A percentile compares a stretch with the other conserved stretches of the same genome.
Evolutionary conservation across 1,284 basidiomycete genomes (phyloP).

Genomic region (Cutaneotrichosporon cavernicola): DNA sequence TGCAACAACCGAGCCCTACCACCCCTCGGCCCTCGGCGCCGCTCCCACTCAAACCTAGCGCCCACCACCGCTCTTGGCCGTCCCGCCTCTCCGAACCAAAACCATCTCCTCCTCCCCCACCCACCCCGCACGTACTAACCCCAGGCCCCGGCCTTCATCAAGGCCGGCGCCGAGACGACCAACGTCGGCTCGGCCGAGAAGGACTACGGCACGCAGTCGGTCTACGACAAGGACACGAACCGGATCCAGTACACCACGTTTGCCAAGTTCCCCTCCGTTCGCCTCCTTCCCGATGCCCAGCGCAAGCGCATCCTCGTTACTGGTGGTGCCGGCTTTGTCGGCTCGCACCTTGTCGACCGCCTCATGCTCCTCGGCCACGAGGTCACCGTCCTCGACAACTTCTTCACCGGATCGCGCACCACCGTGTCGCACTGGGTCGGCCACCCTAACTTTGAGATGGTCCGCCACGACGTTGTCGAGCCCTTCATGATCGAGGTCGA

Average conservation of each 20-base stretch:
- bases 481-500: slow-evolving; percentile 97
- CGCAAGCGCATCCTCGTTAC: slow-evolving; percentile 86
- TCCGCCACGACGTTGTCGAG: slow-evolving; percentile 93
- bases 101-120: background rate
- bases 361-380: slow-evolving; percentile 97
- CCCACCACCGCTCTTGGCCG: background rate
- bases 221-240: slow-evolving; percentile 71
- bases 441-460: slow-evolving; percentile 97
- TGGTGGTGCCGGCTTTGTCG: slow-evolving; percentile 95
- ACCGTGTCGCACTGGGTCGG: slow-evolving; percentile 87
- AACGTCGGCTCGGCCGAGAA: slow-evolving; percentile 53
- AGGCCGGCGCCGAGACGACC: slow-evolving; percentile 61
- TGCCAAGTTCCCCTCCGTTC: slow-evolving; percentile 86
- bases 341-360: slow-evolving; percentile 93
- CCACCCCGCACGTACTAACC: slow-evolving; percentile 6
- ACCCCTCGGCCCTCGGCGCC: too few species aligned
- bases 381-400: slow-evolving; percentile 96
- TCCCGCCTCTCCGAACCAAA: background rate
- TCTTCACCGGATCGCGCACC: slow-evolving; percentile 95
- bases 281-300: slow-evolving; percentile 69
- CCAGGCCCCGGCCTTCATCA: slow-evolving; percentile 49
- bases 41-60: too few species aligned
- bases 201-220: slow-evolving; percentile 74
- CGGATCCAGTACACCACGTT: slow-evolving; percentile 88
- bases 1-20: too few species aligned